phyloP scores from a whole-genome alignment of 495 filamentous ascomycete species.

The Podospora didyma region DNA sequence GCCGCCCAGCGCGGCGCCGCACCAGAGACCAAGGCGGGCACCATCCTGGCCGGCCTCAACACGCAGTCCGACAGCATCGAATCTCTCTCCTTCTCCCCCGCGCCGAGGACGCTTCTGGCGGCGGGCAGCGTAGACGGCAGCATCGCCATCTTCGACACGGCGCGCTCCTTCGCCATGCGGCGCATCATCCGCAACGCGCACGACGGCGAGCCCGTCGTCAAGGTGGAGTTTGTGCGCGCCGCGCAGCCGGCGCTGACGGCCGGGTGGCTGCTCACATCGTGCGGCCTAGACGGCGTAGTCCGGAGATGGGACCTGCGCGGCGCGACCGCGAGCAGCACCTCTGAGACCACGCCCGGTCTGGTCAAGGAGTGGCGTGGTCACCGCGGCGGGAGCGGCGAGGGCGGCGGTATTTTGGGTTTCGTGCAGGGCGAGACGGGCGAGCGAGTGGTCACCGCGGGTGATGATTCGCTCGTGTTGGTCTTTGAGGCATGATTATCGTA shows the following conservation, averaged over 20 bases:
- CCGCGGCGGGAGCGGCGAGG: constrained; percentile 68
- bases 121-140: constrained; percentile 87
- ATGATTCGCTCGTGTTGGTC: constrained; percentile 71
- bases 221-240: constrained; percentile 77
- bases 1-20: constrained; percentile 29
- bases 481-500: constrained; percentile 51
- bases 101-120: constrained; percentile 66
- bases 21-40: constrained; percentile 61
- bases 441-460: constrained; percentile 79
- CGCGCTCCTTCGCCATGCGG: constrained; percentile 76
- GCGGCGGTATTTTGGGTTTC: constrained; percentile 85
- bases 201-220: constrained; percentile 78
- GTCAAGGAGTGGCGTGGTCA: constrained; percentile 81
- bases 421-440: constrained; percentile 67
- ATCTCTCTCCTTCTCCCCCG: constrained; percentile 72
- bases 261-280: constrained; percentile 67
- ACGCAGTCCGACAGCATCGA: constrained; percentile 71
- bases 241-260: constrained; percentile 12
- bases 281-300: constrained; percentile 84
- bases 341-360: constrained; percentile 56
- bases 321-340: constrained; percentile 54
- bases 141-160: constrained; percentile 82
- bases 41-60: constrained; percentile 66
- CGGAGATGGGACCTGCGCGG: constrained; percentile 83
- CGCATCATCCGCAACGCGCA: constrained; percentile 77